Conservation (phyloP, 108 stramenopile species). For the Cylindrotheca fusiformis region DNA sequence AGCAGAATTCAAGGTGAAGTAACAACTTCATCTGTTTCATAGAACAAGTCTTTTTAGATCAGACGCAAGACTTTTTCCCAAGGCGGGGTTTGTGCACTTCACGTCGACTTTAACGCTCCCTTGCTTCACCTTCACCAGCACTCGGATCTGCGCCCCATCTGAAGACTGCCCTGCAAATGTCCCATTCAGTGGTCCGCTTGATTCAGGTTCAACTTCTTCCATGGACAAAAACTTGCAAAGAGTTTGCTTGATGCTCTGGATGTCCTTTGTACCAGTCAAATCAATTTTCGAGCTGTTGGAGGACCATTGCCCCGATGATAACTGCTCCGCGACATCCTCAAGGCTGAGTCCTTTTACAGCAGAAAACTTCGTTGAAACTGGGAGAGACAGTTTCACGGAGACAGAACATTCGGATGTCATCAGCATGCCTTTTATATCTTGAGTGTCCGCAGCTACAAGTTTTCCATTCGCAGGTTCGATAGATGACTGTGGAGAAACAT, state of each 20-base stretch:
- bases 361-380: slow-evolving; percentile 27
- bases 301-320: slow-evolving; percentile 33
- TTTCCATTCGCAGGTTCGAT: slow-evolving; percentile 33
- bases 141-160: slow-evolving; percentile 24
- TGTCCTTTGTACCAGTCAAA: neutral
- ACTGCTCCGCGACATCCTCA: slow-evolving; percentile 33
- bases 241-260: slow-evolving; percentile 18
- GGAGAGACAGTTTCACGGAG: slow-evolving; percentile 34
- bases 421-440: slow-evolving; percentile 35
- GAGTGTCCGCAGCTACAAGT: slow-evolving; percentile 17
- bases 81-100: slow-evolving; percentile 28
- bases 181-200: slow-evolving; percentile 22
- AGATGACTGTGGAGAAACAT: slow-evolving; percentile 16
- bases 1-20: too few relatives aligned
- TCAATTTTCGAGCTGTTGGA: slow-evolving; percentile 29
- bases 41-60: slow-evolving; percentile 47
- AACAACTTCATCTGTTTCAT: too few relatives aligned
- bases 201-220: slow-evolving; percentile 20
- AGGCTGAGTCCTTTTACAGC: slow-evolving; percentile 31
- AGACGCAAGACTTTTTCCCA: slow-evolving; percentile 37
- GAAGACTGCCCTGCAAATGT: slow-evolving; percentile 39
- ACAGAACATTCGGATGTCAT: slow-evolving; percentile 20
- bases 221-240: slow-evolving; percentile 30
- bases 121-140: slow-evolving; percentile 43
- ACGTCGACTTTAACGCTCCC: slow-evolving; percentile 47